A percentile compares a stretch with the other conserved stretches of the same genome.
These are phyloP conservation scores for Misopates orontium DNA, from an alignment of 257 asterid species.

Conservation along the genomic window DNA sequence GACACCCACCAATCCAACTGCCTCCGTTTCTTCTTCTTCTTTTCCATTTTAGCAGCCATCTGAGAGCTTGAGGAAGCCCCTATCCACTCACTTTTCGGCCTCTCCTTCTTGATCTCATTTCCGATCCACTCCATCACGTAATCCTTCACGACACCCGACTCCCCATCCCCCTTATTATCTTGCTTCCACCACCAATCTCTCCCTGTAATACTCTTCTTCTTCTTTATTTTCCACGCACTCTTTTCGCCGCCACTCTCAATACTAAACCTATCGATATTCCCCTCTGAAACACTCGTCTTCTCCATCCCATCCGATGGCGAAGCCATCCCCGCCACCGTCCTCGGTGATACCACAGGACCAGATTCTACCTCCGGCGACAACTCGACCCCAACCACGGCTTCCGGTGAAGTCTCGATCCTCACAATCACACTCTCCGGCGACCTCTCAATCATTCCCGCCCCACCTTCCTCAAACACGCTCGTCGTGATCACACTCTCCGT, in stretches of 20 bases:
- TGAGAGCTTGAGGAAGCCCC: constrained; percentile 67
- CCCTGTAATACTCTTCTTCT: constrained; percentile 71
- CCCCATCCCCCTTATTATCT: constrained; percentile 56
- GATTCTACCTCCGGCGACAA: constrained; percentile 57
- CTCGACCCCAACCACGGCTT: constrained; percentile 45
- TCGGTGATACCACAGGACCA: constrained; percentile 61
- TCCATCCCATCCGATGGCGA: constrained; percentile 70
- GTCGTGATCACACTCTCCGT: constrained; percentile 79
- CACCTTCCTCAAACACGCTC: constrained; percentile 63
- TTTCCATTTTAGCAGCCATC: constrained; percentile 47
- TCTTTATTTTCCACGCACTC: constrained; percentile 51
- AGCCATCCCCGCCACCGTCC: constrained; percentile 67
- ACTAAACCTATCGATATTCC: constrained; percentile 61
- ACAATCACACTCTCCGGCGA: constrained; percentile 77
- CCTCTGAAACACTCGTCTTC: constrained; percentile 64
- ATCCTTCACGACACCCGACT: constrained; percentile 75
- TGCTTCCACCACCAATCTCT: constrained; percentile 99
- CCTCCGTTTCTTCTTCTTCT: constrained; percentile 49
- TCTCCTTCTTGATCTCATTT: constrained; percentile 87
- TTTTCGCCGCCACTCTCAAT: constrained; percentile 61
- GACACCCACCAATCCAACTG: constrained; percentile 98
- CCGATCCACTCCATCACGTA: constrained; percentile 99
- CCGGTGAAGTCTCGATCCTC: constrained; percentile 68
- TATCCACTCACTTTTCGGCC: constrained; percentile 78
- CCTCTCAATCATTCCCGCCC: constrained; percentile 50